phyloP scores from a whole-genome alignment of 768 basidiomycete genomes.

The Trametes elegans region DNA sequence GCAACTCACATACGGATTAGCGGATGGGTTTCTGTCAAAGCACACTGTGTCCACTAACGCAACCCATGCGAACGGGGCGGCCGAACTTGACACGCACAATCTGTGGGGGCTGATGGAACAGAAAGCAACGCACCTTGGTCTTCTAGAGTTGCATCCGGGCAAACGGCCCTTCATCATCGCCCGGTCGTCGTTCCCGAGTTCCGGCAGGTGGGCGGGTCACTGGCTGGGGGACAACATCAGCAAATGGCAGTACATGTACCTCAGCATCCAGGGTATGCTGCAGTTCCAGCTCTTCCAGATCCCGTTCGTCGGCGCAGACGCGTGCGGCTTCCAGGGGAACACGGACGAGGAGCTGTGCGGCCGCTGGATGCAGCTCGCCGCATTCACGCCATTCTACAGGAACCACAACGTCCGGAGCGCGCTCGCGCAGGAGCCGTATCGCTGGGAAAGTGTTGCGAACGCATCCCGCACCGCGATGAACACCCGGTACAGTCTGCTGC shows the following conservation, averaged over 20 bases:
- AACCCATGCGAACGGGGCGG: conserved; percentile 59
- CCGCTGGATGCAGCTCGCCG: conserved; percentile 85
- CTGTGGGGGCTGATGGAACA: conserved; percentile 73
- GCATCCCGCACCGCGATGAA: conserved; percentile 70
- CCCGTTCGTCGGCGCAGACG: conserved; percentile 82
- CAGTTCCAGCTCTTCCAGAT: conserved; percentile 86
- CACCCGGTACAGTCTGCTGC: conserved; percentile 68
- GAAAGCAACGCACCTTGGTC: conserved; percentile 58
- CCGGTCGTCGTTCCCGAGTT: conserved; percentile 65
- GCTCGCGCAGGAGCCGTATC: conserved; percentile 75
- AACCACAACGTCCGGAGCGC: conserved; percentile 72
- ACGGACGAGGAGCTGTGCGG: conserved; percentile 80
- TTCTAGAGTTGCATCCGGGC: conserved; percentile 51
- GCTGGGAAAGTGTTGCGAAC: conserved; percentile 78
- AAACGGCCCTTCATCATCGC: conserved; percentile 71
- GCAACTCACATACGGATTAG: background rate
- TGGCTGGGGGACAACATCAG: conserved; percentile 82
- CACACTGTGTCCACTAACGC: conserved; percentile 70
- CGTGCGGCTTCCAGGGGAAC: conserved; percentile 68
- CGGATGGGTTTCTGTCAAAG: conserved; percentile 53
- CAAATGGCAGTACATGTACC: conserved; percentile 69
- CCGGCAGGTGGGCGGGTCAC: conserved; percentile 71
- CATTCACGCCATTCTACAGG: conserved; percentile 79
- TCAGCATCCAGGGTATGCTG: conserved; percentile 70
- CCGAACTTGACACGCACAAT: conserved; percentile 69